Base-by-base conservation (phyloP, 2,329 filamentous ascomycete species). In the Penicillium janthinellum region DNA sequence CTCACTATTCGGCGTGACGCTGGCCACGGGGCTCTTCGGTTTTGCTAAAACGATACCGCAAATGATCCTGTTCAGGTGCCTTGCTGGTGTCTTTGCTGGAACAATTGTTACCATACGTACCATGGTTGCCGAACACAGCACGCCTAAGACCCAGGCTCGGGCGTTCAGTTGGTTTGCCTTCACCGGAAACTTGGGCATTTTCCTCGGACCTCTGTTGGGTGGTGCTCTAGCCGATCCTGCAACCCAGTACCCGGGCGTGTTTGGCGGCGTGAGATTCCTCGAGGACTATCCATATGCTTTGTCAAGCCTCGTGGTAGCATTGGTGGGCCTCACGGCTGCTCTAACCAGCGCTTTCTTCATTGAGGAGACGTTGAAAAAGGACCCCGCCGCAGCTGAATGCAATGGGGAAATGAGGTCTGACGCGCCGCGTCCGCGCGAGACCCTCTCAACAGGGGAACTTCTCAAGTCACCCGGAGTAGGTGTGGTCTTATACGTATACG, bases 81-180 rank as follows among this genome's bases (percentile, higher is more conserved):
- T 89, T 15, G 89, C 88, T 0, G 91, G 91, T 1, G 74, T 91
- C 4, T 93, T 94, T 71, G 86, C 87, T 0, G 90, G 90, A 0
- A 90, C 87, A 6, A 82, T 90, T 50, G 85, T 94, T 55, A 89
- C 90, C 5, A 85, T 94, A 57, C 83, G 91, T 31, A 88, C 90
- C 6, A 92, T 94, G 88, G 81, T 94, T 34, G 84, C 85, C 17
- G 91, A 95, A 75, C 86, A 88, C 65, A 89, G 86, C 72, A 90
- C 88, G 0, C 77, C 83, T 5, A 82, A 84, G 62, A 92, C 88
- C 0, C 90, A 93, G 74, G 90, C 90, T 0, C 78, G 82, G 31
- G 86, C 88, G 0, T 95, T 93, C 70, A 88, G 88, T 69, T 90
- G 86, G 80, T 93, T 93, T 70, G 89, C 90, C 10, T 91, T 94